Base-by-base conservation (phyloP, 1,284 basidiomycete species). In the Tremellales sp. region DNA sequence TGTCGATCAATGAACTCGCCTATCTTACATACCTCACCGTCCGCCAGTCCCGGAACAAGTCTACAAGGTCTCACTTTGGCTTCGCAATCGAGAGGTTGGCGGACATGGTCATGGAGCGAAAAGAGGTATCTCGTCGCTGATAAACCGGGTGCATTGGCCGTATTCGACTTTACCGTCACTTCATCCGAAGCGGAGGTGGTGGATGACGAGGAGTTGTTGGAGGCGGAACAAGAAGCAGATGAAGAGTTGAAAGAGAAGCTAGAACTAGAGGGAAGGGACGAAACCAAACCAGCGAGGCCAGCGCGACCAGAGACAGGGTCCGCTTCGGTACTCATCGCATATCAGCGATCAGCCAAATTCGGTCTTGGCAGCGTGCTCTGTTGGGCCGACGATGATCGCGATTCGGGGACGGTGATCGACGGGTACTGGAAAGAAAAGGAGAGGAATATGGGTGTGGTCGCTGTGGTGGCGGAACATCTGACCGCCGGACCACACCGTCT, bases 401-500 rank as follows among this genome's bases (percentile, higher is more conserved):
- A 46, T 19, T n/a, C 44, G 15, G 55, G 51, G 5, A 53, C 29
- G 21, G 31, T 52, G 24, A 49, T 67, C 3, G 64, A 68, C 49
- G 66, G 66, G 4, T 68, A 58, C 53, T 68, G 66, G 66, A 51
- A 56, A 12, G 54, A 62, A 36, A 54, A 57, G 36, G 65, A 67
- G 46, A 51, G 64, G 40, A 70, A 67, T 52, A 67, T 65, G 62
- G 67, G 62, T 19, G 58, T 67, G 62, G 63, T 67, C 10, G 59
- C 56, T 3, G 58, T 60, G 5, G 54, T 72, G 39, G 58, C 61
- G 10, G 54, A 52, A 4, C 59, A 52, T 6, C 46, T 71, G 5
- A 22, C 44, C 36, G 59, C 63, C 5, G 69, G 69, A 3, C 45
- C 40, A 37, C 65, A 71, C 52, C 58, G 52, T 1, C 49, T 72